phyloP scores from a whole-genome alignment of 176 grass and related monocot genomes.

The Hordeum marinum region DNA sequence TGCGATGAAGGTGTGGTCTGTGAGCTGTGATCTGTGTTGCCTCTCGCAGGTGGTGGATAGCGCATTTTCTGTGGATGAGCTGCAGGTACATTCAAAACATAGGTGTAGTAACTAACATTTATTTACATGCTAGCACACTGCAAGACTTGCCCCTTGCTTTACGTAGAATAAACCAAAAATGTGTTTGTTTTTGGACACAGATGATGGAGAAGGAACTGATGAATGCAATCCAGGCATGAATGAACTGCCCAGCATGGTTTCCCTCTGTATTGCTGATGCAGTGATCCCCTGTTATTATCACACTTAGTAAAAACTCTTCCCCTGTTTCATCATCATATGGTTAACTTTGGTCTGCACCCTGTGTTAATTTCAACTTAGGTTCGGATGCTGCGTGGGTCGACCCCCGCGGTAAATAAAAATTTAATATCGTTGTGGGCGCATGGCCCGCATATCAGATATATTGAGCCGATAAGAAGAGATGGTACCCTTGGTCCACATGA shows the following conservation, averaged over 20 bases:
- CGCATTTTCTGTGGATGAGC: background rate
- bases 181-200: no score
- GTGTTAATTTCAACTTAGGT: no score
- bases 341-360: no score
- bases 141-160: background rate
- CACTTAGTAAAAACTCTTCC: no score
- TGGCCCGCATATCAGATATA: background rate
- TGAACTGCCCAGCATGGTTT: background rate
- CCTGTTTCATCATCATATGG: no score
- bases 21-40: no score
- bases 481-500: background rate
- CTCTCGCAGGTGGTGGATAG: constrained; percentile 10
- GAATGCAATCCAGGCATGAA: background rate
- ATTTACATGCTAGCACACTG: background rate
- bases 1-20: background rate
- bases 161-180: background rate
- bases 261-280: no score
- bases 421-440: background rate
- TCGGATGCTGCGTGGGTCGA: background rate
- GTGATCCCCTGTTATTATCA: no score
- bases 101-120: background rate
- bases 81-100: constrained; percentile 13
- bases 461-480: background rate
- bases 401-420: background rate
- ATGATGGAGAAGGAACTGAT: constrained; percentile 39